Conservation (phyloP, 768 basidiomycete genomes). For the Sporobolomyces roseus region DNA sequence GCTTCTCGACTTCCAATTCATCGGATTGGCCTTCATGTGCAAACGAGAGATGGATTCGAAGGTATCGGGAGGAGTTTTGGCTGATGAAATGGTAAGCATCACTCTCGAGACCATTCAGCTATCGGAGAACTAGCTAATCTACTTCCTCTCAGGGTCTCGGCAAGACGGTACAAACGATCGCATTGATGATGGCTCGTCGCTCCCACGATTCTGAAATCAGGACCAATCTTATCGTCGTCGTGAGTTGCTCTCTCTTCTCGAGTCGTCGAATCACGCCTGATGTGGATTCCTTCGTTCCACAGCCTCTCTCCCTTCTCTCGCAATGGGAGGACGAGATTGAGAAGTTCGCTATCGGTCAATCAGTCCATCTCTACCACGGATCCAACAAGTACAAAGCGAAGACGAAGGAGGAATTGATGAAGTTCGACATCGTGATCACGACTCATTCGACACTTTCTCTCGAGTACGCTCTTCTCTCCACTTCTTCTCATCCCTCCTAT, state of each 20-base stretch:
- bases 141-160: slow-evolving; percentile 25
- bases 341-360: slow-evolving; percentile 61
- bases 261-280: too few species aligned
- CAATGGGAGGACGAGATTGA: slow-evolving; percentile 71
- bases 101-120: slow-evolving; percentile 14
- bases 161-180: slow-evolving; percentile 76
- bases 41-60: slow-evolving; percentile 56
- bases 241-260: too few species aligned
- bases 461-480: slow-evolving; percentile 42
- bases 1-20: slow-evolving; percentile 68
- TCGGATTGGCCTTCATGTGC: slow-evolving; percentile 78
- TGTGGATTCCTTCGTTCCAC: too few species aligned
- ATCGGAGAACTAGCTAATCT: slow-evolving; percentile 21
- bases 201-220: slow-evolving; percentile 54
- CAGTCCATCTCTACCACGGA: slow-evolving; percentile 79
- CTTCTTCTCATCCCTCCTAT: slow-evolving; percentile 49
- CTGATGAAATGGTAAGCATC: slow-evolving; percentile 42
- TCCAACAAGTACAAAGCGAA: slow-evolving; percentile 63
- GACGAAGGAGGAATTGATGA: slow-evolving; percentile 47
- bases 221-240: slow-evolving; percentile 64
- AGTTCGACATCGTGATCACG: slow-evolving; percentile 52
- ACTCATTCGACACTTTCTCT: slow-evolving; percentile 66
- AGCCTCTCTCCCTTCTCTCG: slow-evolving; percentile 47
- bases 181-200: slow-evolving; percentile 66
- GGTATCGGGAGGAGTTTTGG: slow-evolving; percentile 46